Base-by-base conservation (phyloP, 2,329 filamentous ascomycete species). In the Scedosporium dehoogii region DNA sequence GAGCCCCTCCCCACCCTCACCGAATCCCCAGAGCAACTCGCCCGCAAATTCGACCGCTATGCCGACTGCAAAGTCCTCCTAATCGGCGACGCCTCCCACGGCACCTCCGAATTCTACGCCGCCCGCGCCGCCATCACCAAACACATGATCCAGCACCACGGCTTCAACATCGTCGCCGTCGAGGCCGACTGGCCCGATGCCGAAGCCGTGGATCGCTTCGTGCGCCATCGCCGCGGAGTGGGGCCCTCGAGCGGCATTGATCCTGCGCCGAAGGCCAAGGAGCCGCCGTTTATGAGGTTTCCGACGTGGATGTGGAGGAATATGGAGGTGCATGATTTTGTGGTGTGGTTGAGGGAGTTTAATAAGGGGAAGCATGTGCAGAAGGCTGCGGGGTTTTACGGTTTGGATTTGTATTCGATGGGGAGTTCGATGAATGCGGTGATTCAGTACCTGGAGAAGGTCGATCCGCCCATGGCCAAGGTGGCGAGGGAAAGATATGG, bases 261-360 rank as follows among this genome's bases (percentile, higher is more conserved):
- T 27, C 51, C 18, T 2, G 18, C 23, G 9, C 51, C 51, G 12
- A 56, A 62, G 33, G 63, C 60, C 27, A 65, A 65, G 2, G 67
- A 58, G 29, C 33, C 12, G 73, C 74, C 44, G 72, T 75, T 5
- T 82, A 82, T 66, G 71, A 77, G 79, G 27, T 83, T 82, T 58
- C 80, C 80, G 14, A 79, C 75, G 3, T 83, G 80, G 80, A 82
- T 83, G 80, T 83, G 80, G 80, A 74, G 80, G 10, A 83, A 83
- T 64, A 69, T 70, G 14, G 81, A 82, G 65, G 75, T 81, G 65
- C 77, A 81, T 62, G 73, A 74, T 2, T 77, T 83, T 58, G 74
- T 79, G 10, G 77, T 81, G 66, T 83, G 80, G 80, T 72, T 83
- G 69, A 74, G 79, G 5, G 67, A 74, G 21, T 73, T 73, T 65